These are phyloP conservation scores for Hydrangea macrophylla DNA, from an alignment of 148 eudicot species.

Conservation along the genomic window DNA sequence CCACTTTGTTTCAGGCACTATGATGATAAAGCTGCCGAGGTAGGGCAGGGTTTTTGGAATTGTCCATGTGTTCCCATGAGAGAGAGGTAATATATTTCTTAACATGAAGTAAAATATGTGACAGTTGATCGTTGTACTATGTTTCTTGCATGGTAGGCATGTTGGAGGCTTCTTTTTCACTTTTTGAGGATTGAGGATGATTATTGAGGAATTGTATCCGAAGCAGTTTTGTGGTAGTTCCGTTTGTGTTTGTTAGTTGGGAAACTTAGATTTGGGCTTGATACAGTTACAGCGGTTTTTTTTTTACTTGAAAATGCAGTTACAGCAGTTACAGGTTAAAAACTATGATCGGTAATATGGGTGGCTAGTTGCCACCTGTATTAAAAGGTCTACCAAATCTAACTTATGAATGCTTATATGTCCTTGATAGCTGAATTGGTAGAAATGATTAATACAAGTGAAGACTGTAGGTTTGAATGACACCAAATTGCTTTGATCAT, in stretches of 20 bases:
- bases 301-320: no score
- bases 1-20: conserved; percentile 62
- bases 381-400: neutral
- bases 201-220: neutral
- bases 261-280: neutral
- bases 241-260: neutral
- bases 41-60: conserved; percentile 91
- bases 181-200: neutral
- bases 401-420: neutral
- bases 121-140: no score
- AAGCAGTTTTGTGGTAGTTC: neutral
- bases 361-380: no score
- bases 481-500: neutral
- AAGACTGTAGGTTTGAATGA: neutral
- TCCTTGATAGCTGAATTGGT: neutral
- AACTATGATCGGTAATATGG: neutral
- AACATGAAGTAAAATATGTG: neutral
- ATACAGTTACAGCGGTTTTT: neutral
- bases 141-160: neutral
- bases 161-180: neutral
- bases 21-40: conserved; percentile 95
- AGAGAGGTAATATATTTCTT: conserved; percentile 55
- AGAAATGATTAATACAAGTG: neutral
- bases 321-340: neutral
- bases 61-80: conserved; percentile 99